Percentiles rank a stretch among this genome's conserved stretches.
phyloP scores from a whole-genome alignment of 176 grass and related monocot species.

The Eleusine indica region DNA sequence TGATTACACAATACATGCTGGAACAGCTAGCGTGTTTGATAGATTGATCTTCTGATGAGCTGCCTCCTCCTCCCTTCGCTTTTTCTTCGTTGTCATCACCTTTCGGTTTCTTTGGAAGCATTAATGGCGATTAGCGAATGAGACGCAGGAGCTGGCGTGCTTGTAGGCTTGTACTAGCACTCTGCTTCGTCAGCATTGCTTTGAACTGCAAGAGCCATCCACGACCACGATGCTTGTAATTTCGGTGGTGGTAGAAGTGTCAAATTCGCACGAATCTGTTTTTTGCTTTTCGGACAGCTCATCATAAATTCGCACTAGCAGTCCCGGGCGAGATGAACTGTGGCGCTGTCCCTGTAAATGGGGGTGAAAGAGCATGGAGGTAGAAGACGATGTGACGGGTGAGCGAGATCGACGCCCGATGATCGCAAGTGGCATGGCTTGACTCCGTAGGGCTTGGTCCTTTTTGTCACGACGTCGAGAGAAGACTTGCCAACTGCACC shows the following conservation, averaged over 20 bases:
- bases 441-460: neutral
- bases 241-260: too few species aligned
- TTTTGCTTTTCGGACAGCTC: too few species aligned
- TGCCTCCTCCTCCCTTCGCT: neutral
- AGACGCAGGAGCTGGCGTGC: neutral
- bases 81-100: conserved; percentile 2
- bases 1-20: neutral
- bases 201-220: neutral
- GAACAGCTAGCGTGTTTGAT: neutral
- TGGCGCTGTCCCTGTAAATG: neutral
- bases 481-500: conserved; percentile 15
- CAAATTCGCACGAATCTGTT: too few species aligned
- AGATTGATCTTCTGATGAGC: neutral
- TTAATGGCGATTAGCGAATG: neutral
- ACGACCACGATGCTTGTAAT: neutral
- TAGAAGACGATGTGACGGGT: neutral
- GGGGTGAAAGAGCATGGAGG: neutral
- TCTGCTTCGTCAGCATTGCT: neutral
- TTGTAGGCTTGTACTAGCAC: neutral
- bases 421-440: neutral
- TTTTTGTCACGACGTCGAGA: neutral
- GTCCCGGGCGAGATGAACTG: too few species aligned
- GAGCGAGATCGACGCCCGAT: neutral
- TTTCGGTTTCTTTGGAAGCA: conserved; percentile 19
- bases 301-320: too few species aligned